These are phyloP conservation scores for Chalara sp. DNA, from an alignment of 2,329 filamentous ascomycete species.

Conservation along the genomic window DNA sequence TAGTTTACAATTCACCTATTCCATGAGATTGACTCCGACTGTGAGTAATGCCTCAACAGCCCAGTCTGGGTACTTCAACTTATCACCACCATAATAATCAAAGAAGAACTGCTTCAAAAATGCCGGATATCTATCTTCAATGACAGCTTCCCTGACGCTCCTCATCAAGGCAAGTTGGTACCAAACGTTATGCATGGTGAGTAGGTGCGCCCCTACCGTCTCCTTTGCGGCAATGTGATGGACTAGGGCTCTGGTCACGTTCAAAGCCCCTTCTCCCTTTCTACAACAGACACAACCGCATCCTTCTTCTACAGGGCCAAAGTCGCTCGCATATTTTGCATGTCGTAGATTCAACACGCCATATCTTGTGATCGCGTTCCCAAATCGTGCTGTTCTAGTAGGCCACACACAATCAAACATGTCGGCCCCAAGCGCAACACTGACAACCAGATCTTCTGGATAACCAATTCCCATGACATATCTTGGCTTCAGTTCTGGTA, in stretches of 20 bases:
- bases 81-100: conserved; percentile 58
- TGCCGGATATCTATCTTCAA: conserved; percentile 72
- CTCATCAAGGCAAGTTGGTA: conserved; percentile 85
- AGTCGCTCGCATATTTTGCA: conserved; percentile 69
- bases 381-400: conserved; percentile 89
- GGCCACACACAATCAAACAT: conserved; percentile 99
- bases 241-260: conserved; percentile 81
- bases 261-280: conserved; percentile 61
- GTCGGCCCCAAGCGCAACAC: conserved; percentile 87
- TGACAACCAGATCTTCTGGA: conserved; percentile 91
- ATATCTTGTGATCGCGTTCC: conserved; percentile 77
- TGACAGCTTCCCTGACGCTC: conserved; percentile 65
- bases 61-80: conserved; percentile 70
- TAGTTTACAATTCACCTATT: neutral
- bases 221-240: conserved; percentile 92
- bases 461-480: conserved; percentile 99
- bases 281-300: conserved; percentile 78
- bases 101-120: conserved; percentile 76
- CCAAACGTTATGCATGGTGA: conserved; percentile 95
- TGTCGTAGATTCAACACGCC: conserved; percentile 84
- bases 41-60: conserved; percentile 69
- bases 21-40: conserved; percentile 72
- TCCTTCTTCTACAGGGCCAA: conserved; percentile 72
- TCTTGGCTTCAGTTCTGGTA: conserved; percentile 88
- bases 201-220: conserved; percentile 75